Evolutionary conservation across 1,284 basidiomycete genomes (phyloP), one percentile per base, ranked within the genome.

Genomic region (Schizophyllum amplum): DNA sequence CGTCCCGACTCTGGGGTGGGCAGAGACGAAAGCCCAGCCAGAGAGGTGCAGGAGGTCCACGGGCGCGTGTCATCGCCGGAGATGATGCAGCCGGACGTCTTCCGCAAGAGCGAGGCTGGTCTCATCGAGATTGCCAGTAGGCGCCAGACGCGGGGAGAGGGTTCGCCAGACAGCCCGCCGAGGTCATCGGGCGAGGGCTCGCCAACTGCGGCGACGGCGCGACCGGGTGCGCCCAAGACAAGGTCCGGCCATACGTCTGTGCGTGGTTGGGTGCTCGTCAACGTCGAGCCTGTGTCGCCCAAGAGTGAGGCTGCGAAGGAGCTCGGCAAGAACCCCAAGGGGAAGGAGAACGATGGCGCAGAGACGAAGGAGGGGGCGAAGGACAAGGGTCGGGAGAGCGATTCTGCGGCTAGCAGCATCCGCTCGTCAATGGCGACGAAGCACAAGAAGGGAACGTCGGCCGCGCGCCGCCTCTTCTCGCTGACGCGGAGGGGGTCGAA

Each of bases 221-320:
- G 33, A 42, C 33, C 33, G 11, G 33, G 33, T 9, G 33, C 13
- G 33, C 33, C 33, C 13, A 42, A 42, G 33, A 42, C 33, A 17
- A 42, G 17, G 7, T 42, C 33, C 17, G 65, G 42, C 69, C 72
- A 21, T 66, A 79, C 48, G 4, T 50, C 48, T 21, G 24, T 24
- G 24, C 20, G 48, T 69, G 79, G 84, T 55, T 86, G 84, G 84
- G 84, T 86, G 4, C 68, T 87, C 52, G 79, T 86, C 49, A 84
- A 85, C 59, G 76, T 86, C 24, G 82, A 84, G 59, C 74, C 75
- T 27, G 58, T 63, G 15, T 23, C 49, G 48, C 48, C 61, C 9
- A 52, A 42, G 23, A 47, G 55, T 6, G 54, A 51, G 27, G 52
- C 25, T 24, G 55, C 13, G 22, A 57, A 56, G 15, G 49, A 42